Percentiles rank a stretch among this genome's conserved stretches.
These are phyloP conservation scores for Trypanosoma theileri DNA, from an alignment of 208 protist species.

Conservation along the genomic window DNA sequence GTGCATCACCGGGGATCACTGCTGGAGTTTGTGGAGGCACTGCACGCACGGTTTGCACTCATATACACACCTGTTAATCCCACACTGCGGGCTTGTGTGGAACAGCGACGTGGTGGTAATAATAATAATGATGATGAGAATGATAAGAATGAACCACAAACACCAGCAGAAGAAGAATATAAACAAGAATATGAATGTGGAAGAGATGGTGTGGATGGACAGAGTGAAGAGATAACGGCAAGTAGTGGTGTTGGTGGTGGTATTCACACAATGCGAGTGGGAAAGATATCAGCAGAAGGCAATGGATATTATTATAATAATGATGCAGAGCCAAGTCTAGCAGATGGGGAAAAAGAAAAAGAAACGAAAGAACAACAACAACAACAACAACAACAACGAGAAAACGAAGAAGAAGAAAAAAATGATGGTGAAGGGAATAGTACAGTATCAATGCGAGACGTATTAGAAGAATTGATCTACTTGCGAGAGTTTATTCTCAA, in stretches of 20 bases:
- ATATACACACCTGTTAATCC: conserved; percentile 61
- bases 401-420: background rate
- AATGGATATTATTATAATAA: background rate
- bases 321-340: background rate
- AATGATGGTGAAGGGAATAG: conserved; percentile 17
- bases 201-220: no score
- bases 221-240: no score
- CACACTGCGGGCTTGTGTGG: conserved; percentile 12
- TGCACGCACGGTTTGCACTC: conserved; percentile 53
- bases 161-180: no score
- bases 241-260: no score
- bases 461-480: conserved; percentile 69
- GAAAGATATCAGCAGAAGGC: no score
- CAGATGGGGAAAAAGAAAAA: no score
- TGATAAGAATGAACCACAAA: no score
- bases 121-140: no score
- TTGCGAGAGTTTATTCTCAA: conserved; percentile 74
- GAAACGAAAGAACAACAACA: no score
- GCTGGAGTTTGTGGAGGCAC: conserved; percentile 71
- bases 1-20: conserved; percentile 79
- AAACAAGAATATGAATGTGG: no score
- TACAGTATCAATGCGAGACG: conserved; percentile 31
- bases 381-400: background rate
- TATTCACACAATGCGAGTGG: no score
- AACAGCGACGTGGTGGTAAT: no score